These are phyloP conservation scores for Petrea volubilis DNA, from an alignment of 257 asterid genomes.

Conservation along the genomic window DNA sequence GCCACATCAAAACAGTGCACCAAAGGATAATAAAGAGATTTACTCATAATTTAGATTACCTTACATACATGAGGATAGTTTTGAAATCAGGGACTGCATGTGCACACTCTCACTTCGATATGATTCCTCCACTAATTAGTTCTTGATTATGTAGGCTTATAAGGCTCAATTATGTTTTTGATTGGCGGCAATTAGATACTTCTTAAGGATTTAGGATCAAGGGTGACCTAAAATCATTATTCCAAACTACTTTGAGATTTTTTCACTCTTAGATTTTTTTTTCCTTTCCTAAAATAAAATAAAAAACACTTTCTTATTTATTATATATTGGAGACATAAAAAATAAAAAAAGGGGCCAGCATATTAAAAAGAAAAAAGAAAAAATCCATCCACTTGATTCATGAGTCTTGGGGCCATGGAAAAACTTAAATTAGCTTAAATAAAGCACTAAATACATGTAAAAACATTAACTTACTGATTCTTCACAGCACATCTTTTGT, in stretches of 20 bases:
- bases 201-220: too few relatives aligned
- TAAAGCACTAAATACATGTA: constrained; percentile 5
- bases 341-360: too few relatives aligned
- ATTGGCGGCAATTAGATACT: background rate
- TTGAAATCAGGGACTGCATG: too few relatives aligned
- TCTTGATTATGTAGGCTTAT: background rate
- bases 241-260: too few relatives aligned
- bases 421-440: background rate
- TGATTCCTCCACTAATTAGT: background rate
- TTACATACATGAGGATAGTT: too few relatives aligned
- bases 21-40: too few relatives aligned
- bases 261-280: too few relatives aligned
- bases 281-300: too few relatives aligned
- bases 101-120: too few relatives aligned
- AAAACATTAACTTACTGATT: constrained; percentile 11
- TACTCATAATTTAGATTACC: too few relatives aligned
- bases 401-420: background rate
- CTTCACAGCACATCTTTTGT: constrained; percentile 21
- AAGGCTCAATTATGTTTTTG: background rate
- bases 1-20: too few relatives aligned
- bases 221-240: background rate
- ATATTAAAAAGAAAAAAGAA: background rate
- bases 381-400: background rate
- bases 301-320: background rate
- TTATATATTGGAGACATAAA: background rate